Conservation (phyloP, 257 asterid species). For the Osmanthus fragrans region DNA sequence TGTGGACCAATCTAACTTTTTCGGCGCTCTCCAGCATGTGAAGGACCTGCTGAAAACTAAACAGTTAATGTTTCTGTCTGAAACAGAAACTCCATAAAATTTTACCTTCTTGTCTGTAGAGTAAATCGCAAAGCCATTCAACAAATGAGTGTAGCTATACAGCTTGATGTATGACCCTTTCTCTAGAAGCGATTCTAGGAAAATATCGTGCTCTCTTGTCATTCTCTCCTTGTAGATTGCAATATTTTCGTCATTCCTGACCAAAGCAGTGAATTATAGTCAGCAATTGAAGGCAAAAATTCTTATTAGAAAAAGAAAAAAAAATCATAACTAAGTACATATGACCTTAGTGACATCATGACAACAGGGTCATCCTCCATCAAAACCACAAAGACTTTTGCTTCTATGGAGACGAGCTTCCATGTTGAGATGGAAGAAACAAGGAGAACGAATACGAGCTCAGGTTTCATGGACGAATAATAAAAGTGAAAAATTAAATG, state of each 20-base stretch:
- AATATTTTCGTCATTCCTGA: conserved; percentile 23
- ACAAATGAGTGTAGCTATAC: conserved; percentile 66
- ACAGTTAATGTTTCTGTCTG: neutral
- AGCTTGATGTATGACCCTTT: conserved; percentile 47
- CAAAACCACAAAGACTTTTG: conserved; percentile 54
- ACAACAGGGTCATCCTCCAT: conserved; percentile 51
- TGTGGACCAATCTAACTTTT: conserved; percentile 48
- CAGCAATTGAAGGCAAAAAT: neutral
- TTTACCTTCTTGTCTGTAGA: conserved; percentile 41
- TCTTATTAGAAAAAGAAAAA: no score
- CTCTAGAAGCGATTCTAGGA: conserved; percentile 48
- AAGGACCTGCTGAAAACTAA: conserved; percentile 38
- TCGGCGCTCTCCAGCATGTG: conserved; percentile 33
- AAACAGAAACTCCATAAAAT: neutral
- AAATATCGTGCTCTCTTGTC: conserved; percentile 32
- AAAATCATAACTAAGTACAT: neutral
- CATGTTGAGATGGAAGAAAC: conserved; percentile 20
- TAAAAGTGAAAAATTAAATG: neutral
- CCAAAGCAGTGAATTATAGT: neutral
- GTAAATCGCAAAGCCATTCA: conserved; percentile 66
- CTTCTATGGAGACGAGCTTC: conserved; percentile 28
- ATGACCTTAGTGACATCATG: conserved; percentile 36
- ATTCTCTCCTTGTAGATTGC: conserved; percentile 30
- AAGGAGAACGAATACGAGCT: conserved; percentile 24
- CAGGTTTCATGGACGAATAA: conserved; percentile 31